Conservation (phyloP, 2,329 filamentous ascomycete genomes). For the Kalaharituber pfeilii region DNA sequence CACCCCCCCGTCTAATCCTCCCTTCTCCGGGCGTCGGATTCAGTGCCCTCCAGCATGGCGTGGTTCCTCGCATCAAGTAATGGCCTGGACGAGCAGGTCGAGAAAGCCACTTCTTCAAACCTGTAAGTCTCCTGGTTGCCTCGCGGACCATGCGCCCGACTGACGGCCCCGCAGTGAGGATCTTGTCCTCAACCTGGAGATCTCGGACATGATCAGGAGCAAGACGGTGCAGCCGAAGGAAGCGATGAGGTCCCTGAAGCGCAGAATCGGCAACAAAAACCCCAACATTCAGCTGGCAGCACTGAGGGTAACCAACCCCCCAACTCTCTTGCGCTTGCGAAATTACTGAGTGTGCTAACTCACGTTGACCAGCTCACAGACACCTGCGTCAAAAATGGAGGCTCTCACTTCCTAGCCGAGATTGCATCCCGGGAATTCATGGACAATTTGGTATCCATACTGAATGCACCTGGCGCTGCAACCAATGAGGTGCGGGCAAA, state of each 20-base stretch:
- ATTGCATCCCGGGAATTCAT: slow-evolving; percentile 96
- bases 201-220: slow-evolving; percentile 90
- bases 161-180: slow-evolving; percentile 49
- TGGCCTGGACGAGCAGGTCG: slow-evolving; percentile 91
- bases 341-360: background rate
- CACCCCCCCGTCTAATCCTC: too few relatives aligned
- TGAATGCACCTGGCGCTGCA: slow-evolving; percentile 65
- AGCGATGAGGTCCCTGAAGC: slow-evolving; percentile 91
- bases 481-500: slow-evolving; percentile 76
- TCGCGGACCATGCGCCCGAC: slow-evolving; percentile 6
- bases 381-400: slow-evolving; percentile 97
- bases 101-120: slow-evolving; percentile 84
- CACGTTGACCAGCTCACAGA: slow-evolving; percentile 54
- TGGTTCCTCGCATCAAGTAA: slow-evolving; percentile 87
- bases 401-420: slow-evolving; percentile 82
- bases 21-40: too few relatives aligned
- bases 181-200: slow-evolving; percentile 92
- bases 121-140: slow-evolving; percentile 43
- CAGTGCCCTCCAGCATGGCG: slow-evolving; percentile 56
- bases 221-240: slow-evolving; percentile 96
- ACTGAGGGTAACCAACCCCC: slow-evolving; percentile 48
- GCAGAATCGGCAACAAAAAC: slow-evolving; percentile 90
- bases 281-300: slow-evolving; percentile 91
- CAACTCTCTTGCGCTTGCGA: background rate
- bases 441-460: slow-evolving; percentile 82